A percentile compares a stretch with the other conserved stretches of the same genome.
phyloP scores from a whole-genome alignment of 495 filamentous ascomycete species.

The Xylaria sp. region DNA sequence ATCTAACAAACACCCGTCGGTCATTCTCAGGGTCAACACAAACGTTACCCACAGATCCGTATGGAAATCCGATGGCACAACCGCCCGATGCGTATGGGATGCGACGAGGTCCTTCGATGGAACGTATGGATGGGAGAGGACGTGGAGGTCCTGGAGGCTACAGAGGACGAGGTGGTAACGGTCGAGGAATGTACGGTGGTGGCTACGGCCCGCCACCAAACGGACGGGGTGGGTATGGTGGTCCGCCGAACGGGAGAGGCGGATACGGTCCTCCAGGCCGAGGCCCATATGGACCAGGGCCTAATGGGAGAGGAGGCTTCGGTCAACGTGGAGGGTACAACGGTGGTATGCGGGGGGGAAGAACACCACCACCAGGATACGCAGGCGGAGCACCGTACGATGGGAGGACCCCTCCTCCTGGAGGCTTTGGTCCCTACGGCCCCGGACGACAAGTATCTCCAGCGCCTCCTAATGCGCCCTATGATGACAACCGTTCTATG shows the following conservation, averaged over 20 bases:
- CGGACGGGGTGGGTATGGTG: conserved; percentile 53
- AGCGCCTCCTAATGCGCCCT: conserved; percentile 45
- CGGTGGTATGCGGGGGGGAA: conserved; percentile 58
- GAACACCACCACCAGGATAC: conserved; percentile 62
- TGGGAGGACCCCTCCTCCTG: conserved; percentile 54
- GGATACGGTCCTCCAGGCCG: conserved; percentile 51
- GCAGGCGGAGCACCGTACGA: conserved; percentile 52
- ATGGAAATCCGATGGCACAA: conserved; percentile 66
- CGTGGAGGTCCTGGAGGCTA: conserved; percentile 60
- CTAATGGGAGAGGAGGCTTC: conserved; percentile 28
- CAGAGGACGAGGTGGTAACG: conserved; percentile 63
- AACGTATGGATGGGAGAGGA: conserved; percentile 63
- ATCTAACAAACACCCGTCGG: conserved; percentile 37
- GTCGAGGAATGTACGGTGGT: conserved; percentile 58
- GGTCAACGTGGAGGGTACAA: conserved; percentile 64
- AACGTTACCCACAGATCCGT: conserved; percentile 66
- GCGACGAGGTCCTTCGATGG: conserved; percentile 67
- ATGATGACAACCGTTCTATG: conserved; percentile 42
- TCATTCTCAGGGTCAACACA: conserved; percentile 39
- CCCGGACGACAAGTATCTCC: conserved; percentile 45
- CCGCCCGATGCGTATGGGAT: conserved; percentile 56
- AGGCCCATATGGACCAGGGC: conserved; percentile 47
- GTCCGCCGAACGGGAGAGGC: conserved; percentile 36
- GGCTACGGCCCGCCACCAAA: conserved; percentile 43
- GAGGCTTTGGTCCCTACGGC: conserved; percentile 48